Evolutionary conservation across 306 rosid genomes (phyloP).

Genomic region (Corylus americana): DNA sequence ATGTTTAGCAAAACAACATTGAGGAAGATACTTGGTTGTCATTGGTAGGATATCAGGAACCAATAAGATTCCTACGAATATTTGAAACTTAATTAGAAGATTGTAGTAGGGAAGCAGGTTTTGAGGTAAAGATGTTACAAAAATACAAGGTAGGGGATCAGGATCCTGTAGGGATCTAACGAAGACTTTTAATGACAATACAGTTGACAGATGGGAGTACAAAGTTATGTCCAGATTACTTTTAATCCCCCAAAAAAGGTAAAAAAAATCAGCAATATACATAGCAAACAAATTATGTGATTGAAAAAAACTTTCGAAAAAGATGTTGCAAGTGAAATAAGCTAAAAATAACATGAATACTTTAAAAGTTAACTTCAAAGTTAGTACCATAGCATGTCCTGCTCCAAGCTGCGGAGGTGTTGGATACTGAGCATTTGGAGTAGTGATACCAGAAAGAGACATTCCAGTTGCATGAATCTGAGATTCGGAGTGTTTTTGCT

Average conservation of each 20-base stretch:
- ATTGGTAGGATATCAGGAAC: conserved; percentile 1
- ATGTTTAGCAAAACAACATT: not conserved
- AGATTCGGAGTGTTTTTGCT: conserved; percentile 56
- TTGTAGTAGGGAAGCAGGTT: conserved; percentile 9
- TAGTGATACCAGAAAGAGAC: conserved; percentile 48
- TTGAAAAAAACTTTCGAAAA: not conserved
- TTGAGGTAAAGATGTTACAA: conserved; percentile 1
- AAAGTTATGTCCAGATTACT: not conserved
- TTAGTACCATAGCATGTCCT: conserved; percentile 72
- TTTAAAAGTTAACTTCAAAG: conserved; percentile 21
- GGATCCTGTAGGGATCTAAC: conserved; percentile 4
- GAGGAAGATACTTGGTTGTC: conserved; percentile 1
- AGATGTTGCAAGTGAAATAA: not conserved
- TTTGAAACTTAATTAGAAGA: conserved; percentile 11
- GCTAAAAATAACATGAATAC: not conserved
- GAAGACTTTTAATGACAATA: conserved; percentile 7
- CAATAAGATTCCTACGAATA: conserved; percentile 23
- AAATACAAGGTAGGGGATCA: conserved; percentile 2
- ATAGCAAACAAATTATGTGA: not conserved
- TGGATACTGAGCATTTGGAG: conserved; percentile 61
- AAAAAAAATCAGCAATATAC: not conserved
- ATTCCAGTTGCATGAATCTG: conserved; percentile 55
- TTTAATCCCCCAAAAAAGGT: not conserved
- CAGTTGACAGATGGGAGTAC: not conserved
- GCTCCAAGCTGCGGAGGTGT: conserved; percentile 73